Evolutionary conservation across 1,284 basidiomycete genomes (phyloP), one percentile per base, ranked within the genome.

Genomic region (Malassezia arunalokei): DNA sequence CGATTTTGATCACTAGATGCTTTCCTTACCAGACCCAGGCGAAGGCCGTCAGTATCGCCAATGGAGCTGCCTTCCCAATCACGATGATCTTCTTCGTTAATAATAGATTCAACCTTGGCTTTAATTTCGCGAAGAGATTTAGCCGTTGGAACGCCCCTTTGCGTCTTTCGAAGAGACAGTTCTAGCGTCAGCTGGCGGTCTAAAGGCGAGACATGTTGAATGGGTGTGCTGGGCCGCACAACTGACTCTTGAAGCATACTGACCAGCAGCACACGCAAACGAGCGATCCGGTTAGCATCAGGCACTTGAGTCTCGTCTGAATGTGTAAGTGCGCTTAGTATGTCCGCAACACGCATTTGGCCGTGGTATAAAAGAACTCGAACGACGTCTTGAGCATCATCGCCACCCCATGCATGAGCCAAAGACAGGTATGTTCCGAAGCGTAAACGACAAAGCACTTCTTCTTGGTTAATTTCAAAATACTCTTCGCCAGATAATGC

Each of bases 311-410:
- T 40, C 14, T 39, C 37, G 15, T 30, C 38, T n/a, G 29, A 20
- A 27, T 20, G 14, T 12, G 27, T 24, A 3, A 54, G 45, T n/a
- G 39, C n/a, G 8, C 78, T 75, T 28, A 87, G 71, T 43, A 90
- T 81, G 55, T 87, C 83, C 63, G 80, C 81, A 7, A 83, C 79
- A 46, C 82, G 81, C 61, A 94, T 79, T 73, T 91, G 91, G 39
- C 90, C 90, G 66, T 88, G 84, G 65, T 88, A 81, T 47, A 92
- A 76, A 35, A 94, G 76, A 17, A 60, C 54, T 40, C 54, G 54
- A 40, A 65, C 56, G 33, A 67, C 59, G 27, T 49, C 32, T 41
- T 81, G 79, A 5, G 80, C 87, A 65, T 79, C 75, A 56, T 54
- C 41, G 12, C 68, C 85, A n/a, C 82, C 81, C 32, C 82, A 81